Conservation (phyloP, 805 yeast species). For the Kodamaea fukazawae region DNA sequence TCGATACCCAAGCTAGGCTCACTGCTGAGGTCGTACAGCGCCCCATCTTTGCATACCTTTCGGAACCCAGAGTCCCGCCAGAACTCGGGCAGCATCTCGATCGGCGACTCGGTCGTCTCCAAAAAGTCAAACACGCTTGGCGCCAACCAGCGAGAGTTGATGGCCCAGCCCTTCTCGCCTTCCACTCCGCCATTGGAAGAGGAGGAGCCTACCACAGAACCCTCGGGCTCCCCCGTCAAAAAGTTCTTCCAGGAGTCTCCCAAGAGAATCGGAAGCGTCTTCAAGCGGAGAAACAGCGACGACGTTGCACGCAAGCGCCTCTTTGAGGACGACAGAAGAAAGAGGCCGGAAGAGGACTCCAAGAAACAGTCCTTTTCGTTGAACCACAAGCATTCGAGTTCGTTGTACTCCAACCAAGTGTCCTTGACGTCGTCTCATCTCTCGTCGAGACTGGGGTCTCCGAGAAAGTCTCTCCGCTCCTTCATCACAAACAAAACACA, state of each 20-base stretch:
- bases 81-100: constrained; percentile 9
- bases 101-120: constrained; percentile 3
- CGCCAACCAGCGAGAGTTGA: background rate
- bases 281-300: constrained; percentile 12
- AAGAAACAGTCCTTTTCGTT: constrained; percentile 1
- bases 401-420: constrained; percentile 24
- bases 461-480: constrained; percentile 27
- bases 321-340: constrained; percentile 4
- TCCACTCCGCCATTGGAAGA: background rate
- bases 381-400: constrained; percentile 26
- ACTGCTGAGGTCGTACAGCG: constrained; percentile 28
- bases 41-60: constrained; percentile 42
- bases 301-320: background rate
- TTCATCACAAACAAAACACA: constrained; percentile 13
- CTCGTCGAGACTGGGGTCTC: constrained; percentile 32
- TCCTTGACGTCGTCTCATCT: constrained; percentile 24
- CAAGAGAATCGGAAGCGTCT: constrained; percentile 22
- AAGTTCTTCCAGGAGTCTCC: constrained; percentile 32
- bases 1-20: constrained; percentile 6
- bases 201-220: constrained; percentile 8
- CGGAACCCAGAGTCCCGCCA: constrained; percentile 19
- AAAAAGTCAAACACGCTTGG: constrained; percentile 1
- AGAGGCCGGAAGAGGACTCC: background rate
- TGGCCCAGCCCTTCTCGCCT: background rate
- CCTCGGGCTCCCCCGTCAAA: constrained; percentile 29